Base-by-base conservation (phyloP, 73 alveolate genomes). In the Paramecium sonneborni region DNA sequence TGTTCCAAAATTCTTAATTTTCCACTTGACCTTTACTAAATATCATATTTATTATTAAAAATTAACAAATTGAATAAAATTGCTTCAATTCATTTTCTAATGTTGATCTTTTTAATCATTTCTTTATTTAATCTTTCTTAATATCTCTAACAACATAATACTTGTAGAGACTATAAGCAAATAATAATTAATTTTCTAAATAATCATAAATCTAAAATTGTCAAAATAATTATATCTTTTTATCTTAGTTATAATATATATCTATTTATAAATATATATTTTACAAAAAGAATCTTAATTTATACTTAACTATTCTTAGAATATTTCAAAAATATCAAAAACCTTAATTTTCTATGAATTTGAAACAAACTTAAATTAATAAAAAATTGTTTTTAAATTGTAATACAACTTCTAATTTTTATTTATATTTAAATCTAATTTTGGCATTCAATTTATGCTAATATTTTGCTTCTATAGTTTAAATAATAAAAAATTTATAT, bases 1-100 rank as follows among this genome's bases (percentile, higher is more conserved):
- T 74, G 37, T 37, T 37, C 87, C 87, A 74, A 74, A 74, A 74
- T 28, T 62, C 84, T 62, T 62, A 62, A 62, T 62, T 62, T 26
- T 62, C 84, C 23, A 62, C 26, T 11, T 62, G 84, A 15, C 39
- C 84, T 44, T 62, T 62, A n/a, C 84, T 62, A 32, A 62, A 62
- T 62, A 62, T 62, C 84, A 62, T 62, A 62, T 62, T 62, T 62
- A 30, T 26, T 62, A 62, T 62, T 62, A 62, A 62, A 62, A 62
- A 62, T 26, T 62, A 62, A 62, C 84, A 62, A 62, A 62, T 62
- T 62, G 84, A 62, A 62, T 62, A 26, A 62, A 62, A 30, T 62
- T 23, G 44, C 84, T 62, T 23, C 84, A 62, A 62, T 62, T 62
- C 84, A 62, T 30, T 58, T 52, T 52, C 68, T 15, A 52, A 52